These are phyloP conservation scores for Aspergillus texensis DNA, from an alignment of 2,329 filamentous ascomycete genomes.

Conservation along the genomic window DNA sequence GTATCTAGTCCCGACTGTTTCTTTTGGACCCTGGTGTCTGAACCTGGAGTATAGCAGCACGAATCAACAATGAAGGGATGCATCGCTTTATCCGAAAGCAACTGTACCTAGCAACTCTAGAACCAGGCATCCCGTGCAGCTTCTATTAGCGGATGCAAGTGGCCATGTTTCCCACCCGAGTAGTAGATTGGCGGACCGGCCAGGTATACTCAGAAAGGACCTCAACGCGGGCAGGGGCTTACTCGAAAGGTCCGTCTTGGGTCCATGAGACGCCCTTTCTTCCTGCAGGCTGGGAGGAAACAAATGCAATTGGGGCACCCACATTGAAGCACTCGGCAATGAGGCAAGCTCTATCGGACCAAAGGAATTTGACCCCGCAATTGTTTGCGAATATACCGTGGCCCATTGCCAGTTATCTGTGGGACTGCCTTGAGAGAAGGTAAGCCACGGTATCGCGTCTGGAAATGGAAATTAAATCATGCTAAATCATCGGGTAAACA, in stretches of 20 bases:
- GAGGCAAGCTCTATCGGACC: conserved; percentile 36
- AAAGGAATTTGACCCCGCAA: conserved; percentile 36
- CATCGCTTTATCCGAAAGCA: background rate
- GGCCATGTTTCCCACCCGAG: background rate
- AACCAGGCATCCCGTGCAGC: background rate
- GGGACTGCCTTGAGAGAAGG: conserved; percentile 41
- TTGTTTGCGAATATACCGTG: conserved; percentile 44
- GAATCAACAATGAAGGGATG: background rate
- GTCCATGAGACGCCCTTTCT: conserved; percentile 43
- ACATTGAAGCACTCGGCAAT: conserved; percentile 40
- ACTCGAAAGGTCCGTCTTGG: conserved; percentile 36
- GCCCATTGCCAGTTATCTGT: conserved; percentile 42
- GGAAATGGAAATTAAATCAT: background rate
- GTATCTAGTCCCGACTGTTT: background rate
- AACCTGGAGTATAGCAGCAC: background rate
- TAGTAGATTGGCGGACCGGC: conserved; percentile 18
- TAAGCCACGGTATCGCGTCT: conserved; percentile 22
- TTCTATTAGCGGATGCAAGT: background rate
- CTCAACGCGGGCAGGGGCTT: conserved; percentile 3
- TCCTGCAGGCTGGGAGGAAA: conserved; percentile 29
- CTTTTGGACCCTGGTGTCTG: background rate
- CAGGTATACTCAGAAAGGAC: conserved; percentile 19
- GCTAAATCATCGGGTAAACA: background rate
- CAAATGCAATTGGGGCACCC: conserved; percentile 30
- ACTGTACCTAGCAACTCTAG: background rate